Evolutionary conservation across 2,329 filamentous ascomycete genomes (phyloP).

Genomic region (Venturia asperata): DNA sequence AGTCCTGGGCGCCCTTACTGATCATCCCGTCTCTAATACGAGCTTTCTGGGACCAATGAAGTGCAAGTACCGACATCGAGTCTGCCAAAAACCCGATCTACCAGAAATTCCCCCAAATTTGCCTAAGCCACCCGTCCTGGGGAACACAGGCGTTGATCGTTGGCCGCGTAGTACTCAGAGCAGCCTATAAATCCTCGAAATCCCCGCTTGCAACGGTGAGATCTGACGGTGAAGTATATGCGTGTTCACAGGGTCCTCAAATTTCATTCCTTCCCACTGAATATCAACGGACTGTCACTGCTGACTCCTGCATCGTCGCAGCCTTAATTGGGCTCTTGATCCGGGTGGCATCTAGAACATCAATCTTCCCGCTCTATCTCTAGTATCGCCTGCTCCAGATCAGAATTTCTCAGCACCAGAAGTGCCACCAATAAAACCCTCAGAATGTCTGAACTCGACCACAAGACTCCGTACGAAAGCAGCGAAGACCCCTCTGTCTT

Average conservation of each 20-base stretch:
- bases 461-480: neutral
- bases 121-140: neutral
- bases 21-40: neutral
- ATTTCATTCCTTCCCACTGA: neutral
- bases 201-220: neutral
- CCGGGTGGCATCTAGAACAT: neutral
- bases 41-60: neutral
- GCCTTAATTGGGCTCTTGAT: neutral
- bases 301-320: neutral
- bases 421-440: neutral
- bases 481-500: neutral
- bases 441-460: conserved; percentile 1
- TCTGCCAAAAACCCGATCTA: neutral
- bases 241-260: neutral
- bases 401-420: neutral
- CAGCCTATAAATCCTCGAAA: neutral
- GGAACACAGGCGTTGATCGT: neutral
- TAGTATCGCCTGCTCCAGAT: neutral
- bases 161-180: neutral
- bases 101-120: neutral
- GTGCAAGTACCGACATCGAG: neutral
- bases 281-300: neutral
- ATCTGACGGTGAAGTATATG: neutral
- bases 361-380: neutral
- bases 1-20: neutral